Percentiles rank a stretch among this genome's conserved stretches.
Evolutionary conservation across 2,329 filamentous ascomycete genomes (phyloP).

Genomic region (Neopestalotiopsis sp.): DNA sequence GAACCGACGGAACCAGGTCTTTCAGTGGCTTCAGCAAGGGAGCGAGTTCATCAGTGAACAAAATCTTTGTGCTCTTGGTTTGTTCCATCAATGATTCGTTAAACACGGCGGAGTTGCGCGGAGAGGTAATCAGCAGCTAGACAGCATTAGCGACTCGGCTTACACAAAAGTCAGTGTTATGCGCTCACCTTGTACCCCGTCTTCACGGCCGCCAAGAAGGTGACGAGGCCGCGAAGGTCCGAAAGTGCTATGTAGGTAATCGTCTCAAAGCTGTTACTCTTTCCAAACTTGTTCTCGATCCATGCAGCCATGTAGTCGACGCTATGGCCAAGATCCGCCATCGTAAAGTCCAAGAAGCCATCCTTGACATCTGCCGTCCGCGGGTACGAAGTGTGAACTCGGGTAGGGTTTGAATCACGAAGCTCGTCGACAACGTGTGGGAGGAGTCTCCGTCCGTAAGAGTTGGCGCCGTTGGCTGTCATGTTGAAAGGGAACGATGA

Average conservation of each 20-base stretch:
- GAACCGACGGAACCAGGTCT: not conserved
- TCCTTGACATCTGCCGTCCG: conserved; percentile 20
- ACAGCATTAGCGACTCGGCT: not conserved
- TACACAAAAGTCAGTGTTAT: not conserved
- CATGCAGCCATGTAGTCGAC: conserved; percentile 32
- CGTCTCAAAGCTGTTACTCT: conserved; percentile 26
- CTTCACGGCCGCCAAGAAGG: conserved; percentile 39
- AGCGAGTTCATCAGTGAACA: conserved; percentile 19
- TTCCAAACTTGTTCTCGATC: conserved; percentile 29
- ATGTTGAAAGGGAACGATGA: not conserved
- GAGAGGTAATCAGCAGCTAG: conserved; percentile 25
- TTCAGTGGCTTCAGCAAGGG: conserved; percentile 7
- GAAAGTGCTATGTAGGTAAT: conserved; percentile 28
- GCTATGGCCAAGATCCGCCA: conserved; percentile 24
- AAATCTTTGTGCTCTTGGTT: conserved; percentile 19
- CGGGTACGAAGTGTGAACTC: conserved; percentile 23
- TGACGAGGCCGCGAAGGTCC: conserved; percentile 37
- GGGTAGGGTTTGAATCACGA: conserved; percentile 12
- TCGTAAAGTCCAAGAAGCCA: conserved; percentile 23
- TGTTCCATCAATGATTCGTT: conserved; percentile 23
- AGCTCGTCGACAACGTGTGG: conserved; percentile 21
- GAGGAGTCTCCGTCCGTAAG: conserved; percentile 23
- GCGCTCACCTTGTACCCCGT: conserved; percentile 36
- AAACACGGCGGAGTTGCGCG: conserved; percentile 21
- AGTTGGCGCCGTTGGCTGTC: not conserved